These are phyloP conservation scores for Blastobotrys elegans DNA, from an alignment of 1,139 yeast species.

Conservation along the genomic window DNA sequence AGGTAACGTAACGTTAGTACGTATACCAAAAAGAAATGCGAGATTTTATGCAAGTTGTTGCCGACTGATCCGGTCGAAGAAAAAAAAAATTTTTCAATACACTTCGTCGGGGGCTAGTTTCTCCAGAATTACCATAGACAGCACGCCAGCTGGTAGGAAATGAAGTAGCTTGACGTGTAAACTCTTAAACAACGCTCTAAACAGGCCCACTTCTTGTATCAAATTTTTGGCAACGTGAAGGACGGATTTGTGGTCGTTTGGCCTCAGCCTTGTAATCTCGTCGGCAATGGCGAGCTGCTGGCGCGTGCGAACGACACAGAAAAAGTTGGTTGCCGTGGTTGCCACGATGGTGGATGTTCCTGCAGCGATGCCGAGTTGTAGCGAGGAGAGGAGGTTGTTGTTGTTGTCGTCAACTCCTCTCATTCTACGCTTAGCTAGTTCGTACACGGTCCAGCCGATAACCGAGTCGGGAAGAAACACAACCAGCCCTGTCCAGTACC, in stretches of 20 bases:
- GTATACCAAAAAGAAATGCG: no score
- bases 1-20: no score
- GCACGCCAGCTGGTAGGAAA: constrained; percentile 33
- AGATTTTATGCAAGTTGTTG: no score
- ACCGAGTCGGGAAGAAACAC: constrained; percentile 35
- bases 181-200: constrained; percentile 32
- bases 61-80: background rate
- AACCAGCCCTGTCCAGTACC: constrained; percentile 37
- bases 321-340: constrained; percentile 32
- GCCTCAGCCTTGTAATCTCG: constrained; percentile 32
- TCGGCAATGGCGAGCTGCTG: constrained; percentile 37
- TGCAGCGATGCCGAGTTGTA: constrained; percentile 32
- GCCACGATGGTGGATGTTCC: constrained; percentile 31
- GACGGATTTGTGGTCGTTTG: constrained; percentile 32
- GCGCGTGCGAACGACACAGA: constrained; percentile 38
- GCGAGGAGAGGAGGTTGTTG: background rate
- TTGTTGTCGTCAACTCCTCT: background rate
- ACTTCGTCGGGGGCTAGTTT: background rate
- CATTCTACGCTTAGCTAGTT: constrained; percentile 16
- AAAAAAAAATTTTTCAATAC: background rate
- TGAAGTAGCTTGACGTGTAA: constrained; percentile 32
- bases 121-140: constrained; percentile 36
- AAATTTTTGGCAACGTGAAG: constrained; percentile 29
- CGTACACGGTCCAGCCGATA: constrained; percentile 35
- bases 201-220: constrained; percentile 32